phyloP scores from a whole-genome alignment of 345 rosid genomes.

The Eucalyptus guilfoylei region DNA sequence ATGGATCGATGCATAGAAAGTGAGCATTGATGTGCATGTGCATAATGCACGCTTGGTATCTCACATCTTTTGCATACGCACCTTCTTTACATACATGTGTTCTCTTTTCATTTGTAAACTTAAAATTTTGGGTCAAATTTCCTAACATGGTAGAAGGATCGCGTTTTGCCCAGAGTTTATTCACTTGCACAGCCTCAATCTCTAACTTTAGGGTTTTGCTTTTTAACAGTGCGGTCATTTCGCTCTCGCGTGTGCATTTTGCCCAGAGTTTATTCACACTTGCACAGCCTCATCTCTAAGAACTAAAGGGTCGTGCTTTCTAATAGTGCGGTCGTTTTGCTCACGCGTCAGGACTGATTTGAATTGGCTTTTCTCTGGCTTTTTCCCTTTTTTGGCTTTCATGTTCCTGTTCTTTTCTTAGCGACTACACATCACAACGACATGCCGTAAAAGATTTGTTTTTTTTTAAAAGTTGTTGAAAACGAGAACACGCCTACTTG shows the following conservation, averaged over 20 bases:
- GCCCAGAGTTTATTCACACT: neutral
- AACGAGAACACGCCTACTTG: neutral
- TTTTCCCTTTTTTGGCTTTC: neutral
- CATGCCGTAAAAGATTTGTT: neutral
- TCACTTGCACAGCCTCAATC: neutral
- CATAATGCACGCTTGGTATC: neutral
- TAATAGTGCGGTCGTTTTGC: neutral
- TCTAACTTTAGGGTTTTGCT: neutral
- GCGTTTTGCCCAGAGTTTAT: neutral
- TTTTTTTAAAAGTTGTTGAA: neutral
- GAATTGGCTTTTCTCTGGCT: neutral
- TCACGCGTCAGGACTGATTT: neutral
- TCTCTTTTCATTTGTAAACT: fast-evolving
- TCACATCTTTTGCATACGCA: fast-evolving
- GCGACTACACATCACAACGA: neutral
- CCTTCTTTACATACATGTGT: fast-evolving
- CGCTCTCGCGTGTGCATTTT: neutral
- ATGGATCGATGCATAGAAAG: neutral
- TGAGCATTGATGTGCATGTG: neutral
- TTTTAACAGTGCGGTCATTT: neutral
- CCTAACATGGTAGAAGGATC: neutral
- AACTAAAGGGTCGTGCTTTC: neutral
- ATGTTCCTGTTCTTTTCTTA: neutral
- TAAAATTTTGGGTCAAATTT: neutral
- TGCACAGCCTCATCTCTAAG: neutral